Base-by-base conservation (phyloP, 2,329 filamentous ascomycete genomes). In the Aspergillus japonicus region DNA sequence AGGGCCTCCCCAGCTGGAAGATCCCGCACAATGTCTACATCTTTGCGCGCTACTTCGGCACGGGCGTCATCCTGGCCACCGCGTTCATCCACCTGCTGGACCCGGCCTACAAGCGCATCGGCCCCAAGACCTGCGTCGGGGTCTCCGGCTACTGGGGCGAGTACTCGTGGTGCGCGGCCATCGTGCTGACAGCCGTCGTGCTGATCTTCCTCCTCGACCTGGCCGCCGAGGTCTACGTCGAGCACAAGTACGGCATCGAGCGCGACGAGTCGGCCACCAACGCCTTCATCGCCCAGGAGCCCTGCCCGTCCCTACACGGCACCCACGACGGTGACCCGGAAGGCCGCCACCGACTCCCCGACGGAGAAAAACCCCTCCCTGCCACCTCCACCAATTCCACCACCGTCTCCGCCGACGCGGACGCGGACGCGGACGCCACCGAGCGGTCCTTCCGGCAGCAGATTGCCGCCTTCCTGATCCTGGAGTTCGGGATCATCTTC, bases 401-500 rank as follows among this genome's bases (percentile, higher is more conserved):
- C 12, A 19, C 53, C n/a, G 11, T 24, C 48, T 12, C 24, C 14
- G 14, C 48, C 12, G 1, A 12, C 3, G 8, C 23, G 1, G 39
- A 19, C 29, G 19, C 53, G 2, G n/a, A 26, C 24, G 21, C 56
- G 0, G 50, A 58, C 11, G 23, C 21, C 0, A 64, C 68, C 8
- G 71, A 75, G 19, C 68, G 66, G 4, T 71, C 73, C 0, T 74
- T 75, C 63, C 62, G 55, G 6, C 71, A 74, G 53, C 75, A 77
- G 52, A 73, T 78, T 29, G 71, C 76, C 51, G 78, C 68, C 24
- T 78, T 70, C 68, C 71, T 78, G 47, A 78, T 80, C 48, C 79
- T 85, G n/a, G 85, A 87, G 69, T 87, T 81, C 66, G 85, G 85
- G 60, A 83, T 87, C 62, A 82, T 88, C 55, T 86, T 87, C 74